phyloP scores from a whole-genome alignment of 345 rosid species.

The Corchorus capsularis region DNA sequence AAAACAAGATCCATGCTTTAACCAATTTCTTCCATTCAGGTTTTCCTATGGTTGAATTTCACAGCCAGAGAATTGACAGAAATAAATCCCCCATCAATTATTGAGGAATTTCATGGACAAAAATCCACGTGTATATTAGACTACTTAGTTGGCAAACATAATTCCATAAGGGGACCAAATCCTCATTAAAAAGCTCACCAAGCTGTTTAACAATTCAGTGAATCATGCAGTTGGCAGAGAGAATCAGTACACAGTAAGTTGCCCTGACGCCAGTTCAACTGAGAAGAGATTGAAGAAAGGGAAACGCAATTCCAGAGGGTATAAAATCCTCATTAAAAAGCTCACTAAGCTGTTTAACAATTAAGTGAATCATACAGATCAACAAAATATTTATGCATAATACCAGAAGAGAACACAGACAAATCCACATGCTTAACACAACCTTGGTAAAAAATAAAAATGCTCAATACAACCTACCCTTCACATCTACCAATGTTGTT shows the following conservation, averaged over 20 bases:
- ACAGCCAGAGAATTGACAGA: background rate
- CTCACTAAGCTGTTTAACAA: background rate
- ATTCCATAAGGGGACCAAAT: no score
- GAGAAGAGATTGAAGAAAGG: background rate
- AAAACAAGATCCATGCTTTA: background rate
- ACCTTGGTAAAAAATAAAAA: no score
- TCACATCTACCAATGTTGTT: background rate
- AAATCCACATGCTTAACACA: background rate
- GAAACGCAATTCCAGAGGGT: background rate
- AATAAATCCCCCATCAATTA: background rate
- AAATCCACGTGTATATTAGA: background rate
- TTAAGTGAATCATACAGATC: background rate
- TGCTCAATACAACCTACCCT: background rate
- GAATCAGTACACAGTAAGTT: background rate
- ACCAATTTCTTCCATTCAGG: background rate
- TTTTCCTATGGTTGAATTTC: background rate
- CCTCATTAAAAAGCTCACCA: no score
- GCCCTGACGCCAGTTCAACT: background rate
- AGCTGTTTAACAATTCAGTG: no score
- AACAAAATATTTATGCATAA: background rate
- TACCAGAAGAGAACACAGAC: slow-evolving; percentile 1
- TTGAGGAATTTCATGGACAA: background rate
- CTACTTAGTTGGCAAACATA: background rate
- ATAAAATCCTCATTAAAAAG: background rate
- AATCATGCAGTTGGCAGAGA: background rate